Evolutionary conservation across 2,329 filamentous ascomycete species (phyloP).

Genomic region (Diaporthe capsici): DNA sequence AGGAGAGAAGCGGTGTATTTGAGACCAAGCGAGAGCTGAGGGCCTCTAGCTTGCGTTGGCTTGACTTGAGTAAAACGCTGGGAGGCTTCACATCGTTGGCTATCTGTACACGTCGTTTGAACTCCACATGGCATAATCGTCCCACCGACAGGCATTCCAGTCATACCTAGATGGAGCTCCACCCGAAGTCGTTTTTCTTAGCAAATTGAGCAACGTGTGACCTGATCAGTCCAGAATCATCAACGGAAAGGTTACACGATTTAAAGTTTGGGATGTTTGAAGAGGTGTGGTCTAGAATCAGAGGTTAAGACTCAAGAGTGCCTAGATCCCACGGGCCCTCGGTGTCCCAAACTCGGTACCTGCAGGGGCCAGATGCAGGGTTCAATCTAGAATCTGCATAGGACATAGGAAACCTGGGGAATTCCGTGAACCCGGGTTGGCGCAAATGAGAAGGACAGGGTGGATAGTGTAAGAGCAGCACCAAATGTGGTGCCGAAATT

Average conservation of each 20-base stretch:
- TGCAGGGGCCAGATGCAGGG: not conserved
- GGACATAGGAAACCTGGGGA: not conserved
- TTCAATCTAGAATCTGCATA: not conserved
- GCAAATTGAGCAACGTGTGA: not conserved
- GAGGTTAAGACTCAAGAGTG: not conserved
- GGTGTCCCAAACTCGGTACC: not conserved
- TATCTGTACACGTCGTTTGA: constrained; percentile 9
- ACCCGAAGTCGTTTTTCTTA: not conserved
- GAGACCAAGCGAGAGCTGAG: not conserved
- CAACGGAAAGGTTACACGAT: not conserved
- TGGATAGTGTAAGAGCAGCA: not conserved
- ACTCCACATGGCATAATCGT: constrained; percentile 6
- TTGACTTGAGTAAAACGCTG: constrained; percentile 7
- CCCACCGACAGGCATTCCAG: not conserved
- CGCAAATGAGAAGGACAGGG: not conserved
- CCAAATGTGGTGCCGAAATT: not conserved
- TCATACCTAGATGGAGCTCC: not conserved
- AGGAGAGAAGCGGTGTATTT: not conserved
- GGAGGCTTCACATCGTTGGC: not conserved
- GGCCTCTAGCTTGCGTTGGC: not conserved
- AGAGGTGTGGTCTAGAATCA: not conserved
- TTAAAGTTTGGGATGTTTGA: not conserved
- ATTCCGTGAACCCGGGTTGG: not conserved
- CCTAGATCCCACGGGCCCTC: not conserved
- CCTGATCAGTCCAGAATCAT: not conserved